Base-by-base conservation (phyloP, 768 basidiomycete species). In the Xerocomellus chrysenteron region DNA sequence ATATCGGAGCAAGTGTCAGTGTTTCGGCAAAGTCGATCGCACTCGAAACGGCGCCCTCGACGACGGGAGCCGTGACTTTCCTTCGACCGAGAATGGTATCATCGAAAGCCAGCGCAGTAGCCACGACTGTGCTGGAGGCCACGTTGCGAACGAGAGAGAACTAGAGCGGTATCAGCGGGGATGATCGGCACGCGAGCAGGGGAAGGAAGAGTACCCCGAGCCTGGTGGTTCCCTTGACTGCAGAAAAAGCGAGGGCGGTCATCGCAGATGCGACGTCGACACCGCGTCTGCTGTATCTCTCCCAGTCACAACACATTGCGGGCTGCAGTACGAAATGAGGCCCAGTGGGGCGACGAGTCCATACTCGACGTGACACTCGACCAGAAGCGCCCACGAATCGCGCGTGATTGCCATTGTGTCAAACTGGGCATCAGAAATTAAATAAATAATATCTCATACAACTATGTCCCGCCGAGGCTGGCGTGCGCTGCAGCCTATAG, bases 1-100 rank as follows among this genome's bases (percentile, higher is more conserved):
- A 79, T 58, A 93, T 83, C 13, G 91, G 90, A 2, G 85, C 84
- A 43, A 93, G 83, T 4, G 86, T 84, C 51, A 90, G 73, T 48
- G 83, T 80, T 69, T 92, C 91, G 3, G 85, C 82, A 30, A 88
- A 74, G 41, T 82, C 81, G 51, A 92, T 73, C 30, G 79, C 85
- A 19, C 80, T 79, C 14, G 83, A 76, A 33, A 90, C 79, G 12
- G 85, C 84, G 49, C 78, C 78, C 28, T 82, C 80, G 9, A 88
- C 68, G 37, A 82, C 72, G 14, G 82, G 82, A 10, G 83, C 79
- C 10, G 86, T 80, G 45, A 88, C 79, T 35, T 79, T 72, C 40
- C 70, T 74, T 44, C 86, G 83, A 55, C 85, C 84, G 59, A 89
- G 86, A 53, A 90, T 65, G n/a, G 83, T 78, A 66, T 82, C 74